These are phyloP conservation scores for Cladophialophora immunda DNA, from an alignment of 2,329 filamentous ascomycete genomes.

Conservation along the genomic window DNA sequence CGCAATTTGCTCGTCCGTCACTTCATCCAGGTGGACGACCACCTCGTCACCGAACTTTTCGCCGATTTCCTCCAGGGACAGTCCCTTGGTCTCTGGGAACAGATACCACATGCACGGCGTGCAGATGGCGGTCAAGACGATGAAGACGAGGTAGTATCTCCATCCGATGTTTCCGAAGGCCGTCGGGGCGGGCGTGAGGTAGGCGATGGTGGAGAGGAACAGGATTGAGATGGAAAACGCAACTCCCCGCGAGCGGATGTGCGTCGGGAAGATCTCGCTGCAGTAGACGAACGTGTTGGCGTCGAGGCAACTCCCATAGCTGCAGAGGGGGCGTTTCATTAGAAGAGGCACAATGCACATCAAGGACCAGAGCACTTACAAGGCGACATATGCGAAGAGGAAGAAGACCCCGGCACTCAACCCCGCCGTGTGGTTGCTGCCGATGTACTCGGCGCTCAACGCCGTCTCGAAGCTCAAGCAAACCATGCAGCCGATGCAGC, in stretches of 20 bases:
- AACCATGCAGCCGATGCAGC: no score
- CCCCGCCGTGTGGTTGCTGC: no score
- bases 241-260: slow-evolving; percentile 21
- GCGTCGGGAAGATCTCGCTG: slow-evolving; percentile 27
- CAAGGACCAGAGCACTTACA: no score
- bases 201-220: slow-evolving; percentile 18
- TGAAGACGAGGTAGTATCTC: slow-evolving; percentile 45
- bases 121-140: slow-evolving; percentile 36
- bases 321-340: no score
- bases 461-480: no score
- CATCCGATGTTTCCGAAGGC: slow-evolving; percentile 45
- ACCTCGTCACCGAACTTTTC: slow-evolving; percentile 42
- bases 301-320: no score
- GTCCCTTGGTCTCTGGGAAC: slow-evolving; percentile 45
- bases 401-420: no score
- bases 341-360: no score
- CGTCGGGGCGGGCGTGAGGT: slow-evolving; percentile 28
- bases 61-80: slow-evolving; percentile 45
- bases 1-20: no score
- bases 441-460: no score
- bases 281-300: slow-evolving; percentile 19
- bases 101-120: slow-evolving; percentile 38
- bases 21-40: no score
- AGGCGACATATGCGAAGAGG: no score
- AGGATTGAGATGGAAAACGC: slow-evolving; percentile 11